Conservation (phyloP, 306 rosid species). For the Prunus fruticosa region DNA sequence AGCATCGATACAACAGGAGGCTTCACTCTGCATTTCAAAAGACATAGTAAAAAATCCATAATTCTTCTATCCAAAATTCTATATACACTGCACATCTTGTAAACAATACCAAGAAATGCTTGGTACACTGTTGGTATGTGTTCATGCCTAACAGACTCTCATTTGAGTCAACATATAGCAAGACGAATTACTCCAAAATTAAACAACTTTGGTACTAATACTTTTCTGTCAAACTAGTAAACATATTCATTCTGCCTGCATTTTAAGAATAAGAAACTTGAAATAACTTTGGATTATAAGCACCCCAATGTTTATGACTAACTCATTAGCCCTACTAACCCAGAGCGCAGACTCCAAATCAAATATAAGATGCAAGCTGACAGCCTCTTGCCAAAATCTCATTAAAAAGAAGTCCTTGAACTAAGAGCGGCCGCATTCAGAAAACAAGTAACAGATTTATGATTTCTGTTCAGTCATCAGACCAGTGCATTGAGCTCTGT, state of each 20-base stretch:
- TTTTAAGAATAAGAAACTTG: too few species aligned
- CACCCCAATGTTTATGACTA: not conserved
- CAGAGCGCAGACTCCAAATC: not conserved
- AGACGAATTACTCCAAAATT: not conserved
- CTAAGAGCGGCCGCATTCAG: not conserved
- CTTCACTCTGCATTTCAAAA: constrained; percentile 29
- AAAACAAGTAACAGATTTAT: not conserved
- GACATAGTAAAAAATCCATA: not conserved
- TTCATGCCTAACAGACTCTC: not conserved
- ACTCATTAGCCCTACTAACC: not conserved
- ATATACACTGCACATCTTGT: not conserved
- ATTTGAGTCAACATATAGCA: not conserved
- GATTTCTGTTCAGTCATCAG: not conserved
- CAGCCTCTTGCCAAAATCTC: not conserved
- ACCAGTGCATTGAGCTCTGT: not conserved
- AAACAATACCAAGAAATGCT: not conserved
- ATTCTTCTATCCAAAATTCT: not conserved
- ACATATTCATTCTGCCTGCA: not conserved
- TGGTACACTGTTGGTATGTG: not conserved
- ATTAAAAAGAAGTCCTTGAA: not conserved
- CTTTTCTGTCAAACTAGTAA: not conserved
- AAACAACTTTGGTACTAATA: not conserved
- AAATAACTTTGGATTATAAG: not conserved
- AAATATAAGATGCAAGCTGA: not conserved
- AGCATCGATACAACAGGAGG: constrained; percentile 32